A percentile compares a stretch with the other conserved stretches of the same genome.
Conservation (phyloP, 2,329 filamentous ascomycete species). For the Botrytis fragariae region DNA sequence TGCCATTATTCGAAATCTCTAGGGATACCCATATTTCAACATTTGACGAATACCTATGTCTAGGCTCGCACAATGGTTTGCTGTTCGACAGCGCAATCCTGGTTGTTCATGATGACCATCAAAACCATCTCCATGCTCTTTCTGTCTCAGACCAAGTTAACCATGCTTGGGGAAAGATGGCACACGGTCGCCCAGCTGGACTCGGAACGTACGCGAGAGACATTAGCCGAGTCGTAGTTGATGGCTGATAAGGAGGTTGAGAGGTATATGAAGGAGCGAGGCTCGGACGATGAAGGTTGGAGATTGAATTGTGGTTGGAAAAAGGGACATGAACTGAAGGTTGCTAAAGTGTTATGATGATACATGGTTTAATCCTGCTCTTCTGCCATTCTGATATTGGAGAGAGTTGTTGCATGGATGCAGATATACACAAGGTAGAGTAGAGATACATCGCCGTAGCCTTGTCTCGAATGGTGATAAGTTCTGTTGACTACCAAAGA, state of each 20-base stretch:
- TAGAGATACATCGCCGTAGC: neutral
- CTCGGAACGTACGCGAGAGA: neutral
- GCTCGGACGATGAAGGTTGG: neutral
- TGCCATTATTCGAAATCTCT: neutral
- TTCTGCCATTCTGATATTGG: neutral
- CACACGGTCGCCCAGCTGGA: neutral
- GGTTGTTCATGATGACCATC: neutral
- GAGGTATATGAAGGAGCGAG: neutral
- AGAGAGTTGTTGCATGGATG: neutral
- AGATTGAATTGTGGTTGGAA: neutral
- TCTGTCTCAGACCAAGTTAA: neutral
- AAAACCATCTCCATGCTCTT: neutral
- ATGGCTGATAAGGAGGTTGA: neutral
- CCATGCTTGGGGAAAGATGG: neutral
- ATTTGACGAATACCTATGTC: neutral
- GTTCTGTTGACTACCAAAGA: neutral
- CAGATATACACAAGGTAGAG: neutral
- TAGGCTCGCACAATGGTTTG: neutral
- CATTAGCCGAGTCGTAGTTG: neutral
- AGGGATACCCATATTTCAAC: neutral
- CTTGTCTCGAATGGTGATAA: neutral
- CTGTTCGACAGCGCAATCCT: neutral
- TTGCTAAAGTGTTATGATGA: neutral
- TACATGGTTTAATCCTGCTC: neutral
- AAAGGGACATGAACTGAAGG: neutral